Percentiles rank a stretch among this genome's conserved stretches.
These are phyloP conservation scores for Deakozyma indianensis DNA, from an alignment of 805 yeast genomes.

Conservation along the genomic window DNA sequence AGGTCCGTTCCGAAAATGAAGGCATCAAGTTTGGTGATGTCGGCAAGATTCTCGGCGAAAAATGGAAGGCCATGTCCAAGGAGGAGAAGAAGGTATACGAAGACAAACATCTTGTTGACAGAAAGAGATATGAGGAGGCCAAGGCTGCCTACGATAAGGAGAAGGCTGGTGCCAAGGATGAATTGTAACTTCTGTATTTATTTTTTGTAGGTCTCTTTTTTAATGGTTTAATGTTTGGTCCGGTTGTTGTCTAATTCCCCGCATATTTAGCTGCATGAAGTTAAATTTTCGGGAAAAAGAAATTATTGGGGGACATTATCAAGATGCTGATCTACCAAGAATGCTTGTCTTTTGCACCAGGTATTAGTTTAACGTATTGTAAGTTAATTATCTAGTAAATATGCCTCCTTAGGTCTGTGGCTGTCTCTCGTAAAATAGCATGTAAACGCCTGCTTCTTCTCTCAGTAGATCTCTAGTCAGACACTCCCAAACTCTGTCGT, in stretches of 20 bases:
- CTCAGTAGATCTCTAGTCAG: constrained; percentile 40
- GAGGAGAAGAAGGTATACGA: constrained; percentile 85
- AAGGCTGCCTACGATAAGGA: constrained; percentile 40
- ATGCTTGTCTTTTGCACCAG: no score
- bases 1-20: constrained; percentile 90
- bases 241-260: not conserved
- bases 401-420: no score
- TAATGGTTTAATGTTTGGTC: not conserved
- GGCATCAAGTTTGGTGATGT: constrained; percentile 89
- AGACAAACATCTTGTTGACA: constrained; percentile 86
- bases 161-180: not conserved
- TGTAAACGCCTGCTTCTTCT: constrained; percentile 68
- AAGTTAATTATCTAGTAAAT: no score
- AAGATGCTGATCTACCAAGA: no score
- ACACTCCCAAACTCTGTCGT: constrained; percentile 52
- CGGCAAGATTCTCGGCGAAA: constrained; percentile 89
- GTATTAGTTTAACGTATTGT: no score
- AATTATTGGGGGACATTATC: no score
- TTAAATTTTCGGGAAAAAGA: no score
- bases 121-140: constrained; percentile 94
- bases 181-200: not conserved
- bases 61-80: constrained; percentile 80
- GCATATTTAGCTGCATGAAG: no score
- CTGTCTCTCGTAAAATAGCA: constrained; percentile 65
- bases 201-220: not conserved